Evolutionary conservation across 306 rosid genomes (phyloP).

Genomic region (Cicer cuneatum): DNA sequence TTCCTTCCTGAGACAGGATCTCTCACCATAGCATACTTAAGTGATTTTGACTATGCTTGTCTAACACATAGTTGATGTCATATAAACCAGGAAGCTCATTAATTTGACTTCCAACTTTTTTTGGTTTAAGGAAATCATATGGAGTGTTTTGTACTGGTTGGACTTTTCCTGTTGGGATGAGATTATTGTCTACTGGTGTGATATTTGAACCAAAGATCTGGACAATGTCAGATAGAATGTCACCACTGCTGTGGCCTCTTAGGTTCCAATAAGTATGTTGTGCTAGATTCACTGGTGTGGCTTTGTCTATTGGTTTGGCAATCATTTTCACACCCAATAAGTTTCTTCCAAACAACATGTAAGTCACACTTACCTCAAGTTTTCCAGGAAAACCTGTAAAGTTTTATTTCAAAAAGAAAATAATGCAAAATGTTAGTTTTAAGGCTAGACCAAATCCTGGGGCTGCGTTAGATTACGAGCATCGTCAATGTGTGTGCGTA

Average conservation of each 20-base stretch:
- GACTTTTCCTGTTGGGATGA: conserved; percentile 64
- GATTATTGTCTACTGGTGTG: conserved; percentile 62
- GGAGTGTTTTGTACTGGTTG: conserved; percentile 53
- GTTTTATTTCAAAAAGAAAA: conserved; percentile 17
- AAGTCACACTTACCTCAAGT: conserved; percentile 60
- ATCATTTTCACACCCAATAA: conserved; percentile 57
- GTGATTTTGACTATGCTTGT: conserved; percentile 32
- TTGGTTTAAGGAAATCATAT: conserved; percentile 61
- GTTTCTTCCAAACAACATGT: conserved; percentile 53
- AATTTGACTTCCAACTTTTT: conserved; percentile 51
- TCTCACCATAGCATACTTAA: conserved; percentile 46
- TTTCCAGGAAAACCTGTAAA: conserved; percentile 77
- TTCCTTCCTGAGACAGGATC: conserved; percentile 63
- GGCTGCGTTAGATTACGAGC: not conserved
- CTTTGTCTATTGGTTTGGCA: conserved; percentile 58
- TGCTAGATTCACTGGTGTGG: conserved; percentile 75
- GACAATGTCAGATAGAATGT: conserved; percentile 61
- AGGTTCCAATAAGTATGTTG: conserved; percentile 80
- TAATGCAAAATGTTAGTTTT: not conserved
- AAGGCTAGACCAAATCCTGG: not conserved
- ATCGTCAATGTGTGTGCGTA: too few relatives aligned
- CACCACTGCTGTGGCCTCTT: conserved; percentile 67
- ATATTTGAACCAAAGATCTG: conserved; percentile 58
- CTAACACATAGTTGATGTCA: conserved; percentile 69
- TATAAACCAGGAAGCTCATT: conserved; percentile 55